Percentiles rank a stretch among this genome's conserved stretches.
Conservation (phyloP, 257 asterid genomes). For the Jacaranda copaia region DNA sequence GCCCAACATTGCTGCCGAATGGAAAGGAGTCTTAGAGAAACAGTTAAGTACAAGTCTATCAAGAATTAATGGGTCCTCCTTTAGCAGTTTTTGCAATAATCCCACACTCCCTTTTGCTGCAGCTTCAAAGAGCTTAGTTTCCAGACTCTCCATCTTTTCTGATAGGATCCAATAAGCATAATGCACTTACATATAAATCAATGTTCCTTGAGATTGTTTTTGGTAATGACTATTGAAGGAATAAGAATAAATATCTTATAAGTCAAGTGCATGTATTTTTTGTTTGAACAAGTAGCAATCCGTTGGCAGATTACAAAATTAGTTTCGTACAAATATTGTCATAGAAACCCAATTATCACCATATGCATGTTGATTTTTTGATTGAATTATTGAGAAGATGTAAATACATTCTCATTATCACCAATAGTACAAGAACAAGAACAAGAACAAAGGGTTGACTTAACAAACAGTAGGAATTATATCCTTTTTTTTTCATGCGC, state of each 20-base stretch:
- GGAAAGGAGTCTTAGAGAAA: conserved; percentile 43
- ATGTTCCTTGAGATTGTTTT: too few species aligned
- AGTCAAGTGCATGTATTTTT: too few species aligned
- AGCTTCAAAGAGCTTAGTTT: conserved; percentile 38
- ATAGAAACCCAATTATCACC: too few species aligned
- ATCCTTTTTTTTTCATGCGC: too few species aligned
- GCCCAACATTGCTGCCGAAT: conserved; percentile 43
- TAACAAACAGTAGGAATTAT: not conserved
- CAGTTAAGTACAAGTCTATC: conserved; percentile 35
- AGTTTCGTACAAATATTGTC: not conserved
- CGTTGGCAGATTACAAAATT: not conserved
- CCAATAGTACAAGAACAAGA: too few species aligned
- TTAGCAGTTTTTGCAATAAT: conserved; percentile 33
- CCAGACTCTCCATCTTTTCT: conserved; percentile 30
- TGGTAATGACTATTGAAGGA: too few species aligned
- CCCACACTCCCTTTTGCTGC: conserved; percentile 36
- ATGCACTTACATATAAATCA: too few species aligned
- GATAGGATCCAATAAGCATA: not conserved
- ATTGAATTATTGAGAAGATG: not conserved
- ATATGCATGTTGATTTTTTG: too few species aligned
- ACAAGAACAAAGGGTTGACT: not conserved
- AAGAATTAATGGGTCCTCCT: conserved; percentile 41
- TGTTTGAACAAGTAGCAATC: too few species aligned
- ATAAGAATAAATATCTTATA: too few species aligned
- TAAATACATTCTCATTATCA: not conserved